Conservation (phyloP, 495 filamentous ascomycete species). For the Lasiosphaeria miniovina region DNA sequence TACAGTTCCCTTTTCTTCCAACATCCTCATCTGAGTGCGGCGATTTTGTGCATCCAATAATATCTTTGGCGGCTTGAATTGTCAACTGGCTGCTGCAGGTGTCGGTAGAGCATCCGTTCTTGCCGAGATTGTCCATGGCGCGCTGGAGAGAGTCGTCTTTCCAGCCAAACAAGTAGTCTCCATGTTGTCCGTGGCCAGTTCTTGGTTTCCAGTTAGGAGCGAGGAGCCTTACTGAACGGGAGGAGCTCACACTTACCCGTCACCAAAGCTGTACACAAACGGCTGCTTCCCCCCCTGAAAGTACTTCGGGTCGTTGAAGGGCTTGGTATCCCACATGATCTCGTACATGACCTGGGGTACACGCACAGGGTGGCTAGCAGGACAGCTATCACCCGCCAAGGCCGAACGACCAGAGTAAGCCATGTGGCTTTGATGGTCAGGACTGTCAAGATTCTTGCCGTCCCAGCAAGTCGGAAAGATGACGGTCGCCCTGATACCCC, state of each 20-base stretch:
- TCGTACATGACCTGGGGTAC: conserved; percentile 41
- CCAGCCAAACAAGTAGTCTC: conserved; percentile 43
- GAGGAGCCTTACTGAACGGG: no score
- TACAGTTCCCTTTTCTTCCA: conserved; percentile 1
- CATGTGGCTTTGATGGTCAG: conserved; percentile 32
- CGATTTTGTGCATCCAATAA: neutral
- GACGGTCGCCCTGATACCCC: conserved; percentile 35
- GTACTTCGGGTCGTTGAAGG: conserved; percentile 34
- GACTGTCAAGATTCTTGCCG: conserved; percentile 18
- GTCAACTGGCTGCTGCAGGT: conserved; percentile 29
- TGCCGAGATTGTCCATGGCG: conserved; percentile 27
- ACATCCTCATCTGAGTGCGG: conserved; percentile 1
- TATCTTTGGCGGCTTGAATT: conserved; percentile 2
- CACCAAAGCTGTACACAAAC: conserved; percentile 36
- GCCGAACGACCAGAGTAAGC: conserved; percentile 38
- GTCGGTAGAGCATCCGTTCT: conserved; percentile 30
- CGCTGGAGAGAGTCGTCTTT: conserved; percentile 36
- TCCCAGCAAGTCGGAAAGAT: conserved; percentile 28
- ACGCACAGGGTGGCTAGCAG: conserved; percentile 30
- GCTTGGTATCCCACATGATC: conserved; percentile 42
- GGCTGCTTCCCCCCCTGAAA: conserved; percentile 44
- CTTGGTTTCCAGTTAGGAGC: conserved; percentile 13
- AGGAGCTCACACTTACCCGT: neutral
- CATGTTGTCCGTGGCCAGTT: conserved; percentile 41
- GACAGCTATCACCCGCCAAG: conserved; percentile 26